Evolutionary conservation across 2,329 filamentous ascomycete genomes (phyloP).

Genomic region (Zalaria obscura): DNA sequence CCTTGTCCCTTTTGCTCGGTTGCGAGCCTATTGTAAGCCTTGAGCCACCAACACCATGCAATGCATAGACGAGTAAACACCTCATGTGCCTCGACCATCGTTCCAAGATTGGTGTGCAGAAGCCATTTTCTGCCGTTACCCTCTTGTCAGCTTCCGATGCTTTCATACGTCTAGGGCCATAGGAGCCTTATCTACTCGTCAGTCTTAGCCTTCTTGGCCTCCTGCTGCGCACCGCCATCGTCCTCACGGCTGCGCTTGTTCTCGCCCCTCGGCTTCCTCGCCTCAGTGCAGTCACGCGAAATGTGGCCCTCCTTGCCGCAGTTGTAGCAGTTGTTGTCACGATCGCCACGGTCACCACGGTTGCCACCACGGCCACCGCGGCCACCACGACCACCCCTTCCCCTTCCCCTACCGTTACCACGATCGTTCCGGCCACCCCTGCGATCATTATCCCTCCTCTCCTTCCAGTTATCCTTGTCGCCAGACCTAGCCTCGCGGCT

Average conservation of each 20-base stretch:
- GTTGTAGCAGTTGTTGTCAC: slow-evolving; percentile 56
- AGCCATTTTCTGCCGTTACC: no score
- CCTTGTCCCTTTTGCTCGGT: no score
- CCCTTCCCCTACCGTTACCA: slow-evolving; percentile 1
- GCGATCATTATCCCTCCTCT: slow-evolving; percentile 9
- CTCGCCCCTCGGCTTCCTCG: slow-evolving; percentile 13
- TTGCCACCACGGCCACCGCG: slow-evolving; percentile 1
- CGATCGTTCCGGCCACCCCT: slow-evolving; percentile 3
- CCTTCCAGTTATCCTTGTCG: slow-evolving; percentile 10
- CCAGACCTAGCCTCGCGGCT: background rate
- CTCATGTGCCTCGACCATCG: no score
- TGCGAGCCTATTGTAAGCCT: no score
- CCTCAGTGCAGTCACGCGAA: slow-evolving; percentile 84
- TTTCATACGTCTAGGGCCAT: no score
- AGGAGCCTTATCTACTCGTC: slow-evolving; percentile 3
- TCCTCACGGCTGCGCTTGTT: slow-evolving; percentile 4
- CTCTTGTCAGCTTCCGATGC: no score
- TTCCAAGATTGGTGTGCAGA: no score
- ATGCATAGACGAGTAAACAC: no score
- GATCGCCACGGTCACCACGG: slow-evolving; percentile 7
- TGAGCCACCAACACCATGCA: no score
- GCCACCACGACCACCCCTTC: slow-evolving; percentile 1
- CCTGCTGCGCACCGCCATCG: slow-evolving; percentile 6
- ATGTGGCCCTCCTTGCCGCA: slow-evolving; percentile 94
- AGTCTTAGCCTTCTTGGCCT: slow-evolving; percentile 10